Base-by-base conservation (phyloP, 2,329 filamentous ascomycete genomes). In the Ophiostoma sp. region DNA sequence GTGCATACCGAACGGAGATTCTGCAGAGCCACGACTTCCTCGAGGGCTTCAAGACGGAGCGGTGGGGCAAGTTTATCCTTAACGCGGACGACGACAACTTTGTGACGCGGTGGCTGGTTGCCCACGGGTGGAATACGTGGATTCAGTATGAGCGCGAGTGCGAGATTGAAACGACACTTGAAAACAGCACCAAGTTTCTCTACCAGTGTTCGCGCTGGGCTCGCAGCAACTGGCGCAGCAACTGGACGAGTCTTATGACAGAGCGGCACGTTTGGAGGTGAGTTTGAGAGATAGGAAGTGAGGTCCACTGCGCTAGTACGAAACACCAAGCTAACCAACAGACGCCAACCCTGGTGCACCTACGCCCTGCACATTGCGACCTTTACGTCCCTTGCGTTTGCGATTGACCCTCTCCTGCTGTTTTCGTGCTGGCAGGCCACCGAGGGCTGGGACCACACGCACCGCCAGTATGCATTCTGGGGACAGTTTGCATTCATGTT, bases 41-140 rank as follows among this genome's bases (percentile, higher is more conserved):
- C 58, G 86, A 93, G 72, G 91, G 89, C 63, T 97, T 98, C 81
- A 93, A 91, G 73, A 92, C 93, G 68, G 94, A 98, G 80, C 90
- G 89, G 73, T 97, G 92, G 92, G 85, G 89, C 65, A 88, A 89
- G 74, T 96, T 90, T 79, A 93, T 93, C 75, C 84, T 98, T 70
- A 97, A 97, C 76, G 93, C 94, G 40, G 94, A 98, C 78, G 94
- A 98, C 78, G 94, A 98, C 83, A 98, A 98, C 80, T 98, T 97
- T 80, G 92, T 98, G 74, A 97, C 94, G 6, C 89, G 94, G 69
- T 98, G 94, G 94, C 85, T 98, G 75, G 93, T 97, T 73, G 91
- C 88, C 72, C 90, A 97, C 80, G 85, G 89, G 73, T 96, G 92
- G 91, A 92, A 96, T 80, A 97, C 93, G 36, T 94, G 91, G 83